Base-by-base conservation (phyloP, 352 stramenopile genomes). In the Globisporangium nunn region DNA sequence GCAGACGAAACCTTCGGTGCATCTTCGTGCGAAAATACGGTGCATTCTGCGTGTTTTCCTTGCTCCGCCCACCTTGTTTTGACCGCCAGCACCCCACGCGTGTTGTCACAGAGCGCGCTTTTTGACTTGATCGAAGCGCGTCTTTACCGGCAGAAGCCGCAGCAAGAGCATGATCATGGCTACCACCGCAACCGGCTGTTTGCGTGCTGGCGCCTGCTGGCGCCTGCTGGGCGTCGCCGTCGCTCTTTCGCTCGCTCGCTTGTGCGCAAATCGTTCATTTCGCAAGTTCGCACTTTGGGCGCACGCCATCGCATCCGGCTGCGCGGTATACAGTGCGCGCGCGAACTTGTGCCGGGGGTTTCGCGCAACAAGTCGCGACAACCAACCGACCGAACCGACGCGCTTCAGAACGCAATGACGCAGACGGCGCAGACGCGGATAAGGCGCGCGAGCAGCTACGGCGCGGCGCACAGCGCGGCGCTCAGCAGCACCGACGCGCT, bases 401-500 rank as follows among this genome's bases (percentile, higher is more conserved):
- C 41, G 28, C 41, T 47, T 10, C 4, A 8, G 18, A 23, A 47
- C 6, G 17, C 14, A 17, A 47, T 3, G 41, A 4, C 15, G 28
- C 5, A n/a, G 23, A 28, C 11, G 43, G 15, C 43, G 43, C 43
- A 48, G 10, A 56, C 44, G 35, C 58, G 50, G 40, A 58, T 63
- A 53, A 50, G 57, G 23, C 45, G 58, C 30, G 52, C 58, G 33
- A 63, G 40, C 37, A 63, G 58, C 58, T 63, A 53, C 51, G 51
- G 50, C 43, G 44, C 17, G 17, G 31, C 50, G 35, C 50, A 40
- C 40, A 48, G 28, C 23, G 7, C 50, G 12, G 18, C 58, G 44
- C 52, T 63, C 44, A 23, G 30, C 50, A 3, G 31, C 49, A 10
- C 43, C 7, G 43, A 15, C n/a, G n/a, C 43, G 0, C 15, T 53